Base-by-base conservation (phyloP, 805 yeast species). In the Ogataea allantospora region DNA sequence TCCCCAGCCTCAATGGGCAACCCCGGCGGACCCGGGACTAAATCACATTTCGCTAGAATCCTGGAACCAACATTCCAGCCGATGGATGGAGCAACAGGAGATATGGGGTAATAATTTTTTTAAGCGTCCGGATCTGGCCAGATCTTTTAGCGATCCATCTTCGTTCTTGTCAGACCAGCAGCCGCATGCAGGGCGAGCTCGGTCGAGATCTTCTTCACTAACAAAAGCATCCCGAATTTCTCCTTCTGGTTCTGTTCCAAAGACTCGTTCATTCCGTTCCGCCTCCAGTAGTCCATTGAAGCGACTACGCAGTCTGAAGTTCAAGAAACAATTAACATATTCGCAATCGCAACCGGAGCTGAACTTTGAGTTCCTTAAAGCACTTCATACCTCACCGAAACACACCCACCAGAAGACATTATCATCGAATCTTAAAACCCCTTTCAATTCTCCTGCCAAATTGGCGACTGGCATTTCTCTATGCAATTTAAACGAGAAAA, bases 41-140 rank as follows among this genome's bases (percentile, higher is more conserved):
- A 46, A 47, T 27, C 54, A 53, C 30, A 50, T 57, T 7, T 54
- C 60, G 9, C 40, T 55, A n/a, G 61, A 57, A n/a, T 29, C 54
- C 3, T 57, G 62, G 62, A 47, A 56, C 11, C 33, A 46, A 9
- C 50, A 56, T 27, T 41, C 53, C 1, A 40, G 33, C 6, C 30
- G 25, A 2, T 57, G 62, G 62, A 18, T 44, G 11, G 35, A 40
- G 10, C 44, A 48, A 29, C 53, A 48, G 33, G 52, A 52, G 22
- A 19, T 23, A 19, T 20, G 35, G 34, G 19, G 44, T 44, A 24
- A 18, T 31, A 13, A 26, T 35, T 29, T 34, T 32, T 32, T 29
- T 47, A 14, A 44, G 19, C 31, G 33, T 18, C 23, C 35, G 1
- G 27, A 34, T 30, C 33, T 54, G 8, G 21, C 35, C 3, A 41